Evolutionary conservation across 1,284 basidiomycete species (phyloP), one percentile per base, ranked within the genome.

Genomic region (Omphalotus olearius): DNA sequence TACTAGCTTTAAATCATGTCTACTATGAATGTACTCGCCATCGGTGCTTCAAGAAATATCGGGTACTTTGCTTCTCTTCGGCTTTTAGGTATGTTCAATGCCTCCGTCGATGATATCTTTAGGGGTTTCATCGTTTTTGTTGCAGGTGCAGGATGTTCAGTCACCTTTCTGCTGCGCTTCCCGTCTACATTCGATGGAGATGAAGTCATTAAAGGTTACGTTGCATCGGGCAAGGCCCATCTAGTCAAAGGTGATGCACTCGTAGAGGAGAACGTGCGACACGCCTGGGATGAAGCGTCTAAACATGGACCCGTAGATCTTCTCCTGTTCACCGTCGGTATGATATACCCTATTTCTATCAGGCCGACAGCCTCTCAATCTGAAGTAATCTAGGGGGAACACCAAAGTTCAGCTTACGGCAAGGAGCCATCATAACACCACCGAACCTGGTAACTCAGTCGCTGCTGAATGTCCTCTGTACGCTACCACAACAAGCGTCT

Each of bases 21-120:
- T 10, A 51, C 40, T 10, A 51, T 55, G 54, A 72, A 69, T 56
- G 67, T 72, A 25, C 61, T 80, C 50, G 64, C 71, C 13, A 68
- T 86, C n/a, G 83, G 83, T 38, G 82, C 72, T 6, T 86, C 84
- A 9, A 73, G 75, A 47, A 83, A 84, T 64, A 82, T 83, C 55
- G 83, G 83, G 2, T 85, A 83, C 66, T 69, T 69, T 53, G 63
- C 82, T 38, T 67, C 76, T 1, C 44, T 77, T 26, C 64, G 79
- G 14, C 67, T 85, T 1, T 69, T 83, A 23, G 66, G 80, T 82
- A 56, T 36, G 71, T 42, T 36, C 35, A 28, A 26, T 25, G 7
- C 23, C 23, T 23, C 23, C 23, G 23, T 23, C 23, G 23, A 3
- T 23, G 23, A 23, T 23, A 23, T 5, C 23, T n/a, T 23, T 23